Percentiles rank a stretch among this genome's conserved stretches.
Conservation (phyloP, 257 asterid species). For the Lithospermum erythrorhizon region DNA sequence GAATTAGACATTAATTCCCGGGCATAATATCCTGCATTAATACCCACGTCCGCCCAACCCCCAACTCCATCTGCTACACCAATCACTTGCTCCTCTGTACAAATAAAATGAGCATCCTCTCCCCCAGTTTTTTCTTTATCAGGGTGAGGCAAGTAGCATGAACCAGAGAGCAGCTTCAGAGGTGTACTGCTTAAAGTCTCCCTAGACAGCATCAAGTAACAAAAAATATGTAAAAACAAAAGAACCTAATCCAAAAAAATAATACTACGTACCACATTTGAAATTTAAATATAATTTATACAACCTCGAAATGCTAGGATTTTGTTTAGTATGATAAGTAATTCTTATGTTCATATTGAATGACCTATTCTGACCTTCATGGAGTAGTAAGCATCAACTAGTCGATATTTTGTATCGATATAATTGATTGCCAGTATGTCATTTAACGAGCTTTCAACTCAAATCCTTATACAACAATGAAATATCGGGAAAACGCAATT, state of each 20-base stretch:
- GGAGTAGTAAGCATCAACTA: too few relatives aligned
- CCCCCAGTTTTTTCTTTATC: slow-evolving; percentile 76
- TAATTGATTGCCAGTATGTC: too few relatives aligned
- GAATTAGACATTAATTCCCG: slow-evolving; percentile 78
- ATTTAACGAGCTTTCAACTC: too few relatives aligned
- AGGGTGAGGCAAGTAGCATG: slow-evolving; percentile 78
- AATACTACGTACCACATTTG: too few relatives aligned
- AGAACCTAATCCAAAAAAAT: neutral
- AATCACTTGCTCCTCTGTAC: slow-evolving; percentile 59
- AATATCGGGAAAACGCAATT: too few relatives aligned
- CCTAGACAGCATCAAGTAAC: slow-evolving; percentile 15
- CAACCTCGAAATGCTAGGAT: too few relatives aligned
- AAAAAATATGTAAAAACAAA: slow-evolving; percentile 1
- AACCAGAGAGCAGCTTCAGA: slow-evolving; percentile 62
- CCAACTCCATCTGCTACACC: slow-evolving; percentile 98
- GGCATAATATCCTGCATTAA: slow-evolving; percentile 74
- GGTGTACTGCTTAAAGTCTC: slow-evolving; percentile 12
- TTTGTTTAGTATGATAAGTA: too few relatives aligned
- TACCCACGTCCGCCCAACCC: slow-evolving; percentile 91
- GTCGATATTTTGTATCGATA: too few relatives aligned
- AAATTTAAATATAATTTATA: too few relatives aligned
- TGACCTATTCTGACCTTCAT: too few relatives aligned
- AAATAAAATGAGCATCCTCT: slow-evolving; percentile 87
- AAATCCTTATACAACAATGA: too few relatives aligned
- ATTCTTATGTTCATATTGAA: too few relatives aligned